Percentiles rank a stretch among this genome's conserved stretches.
Conservation (phyloP, 148 eudicot genomes). For the Chenopodium suecicum region DNA sequence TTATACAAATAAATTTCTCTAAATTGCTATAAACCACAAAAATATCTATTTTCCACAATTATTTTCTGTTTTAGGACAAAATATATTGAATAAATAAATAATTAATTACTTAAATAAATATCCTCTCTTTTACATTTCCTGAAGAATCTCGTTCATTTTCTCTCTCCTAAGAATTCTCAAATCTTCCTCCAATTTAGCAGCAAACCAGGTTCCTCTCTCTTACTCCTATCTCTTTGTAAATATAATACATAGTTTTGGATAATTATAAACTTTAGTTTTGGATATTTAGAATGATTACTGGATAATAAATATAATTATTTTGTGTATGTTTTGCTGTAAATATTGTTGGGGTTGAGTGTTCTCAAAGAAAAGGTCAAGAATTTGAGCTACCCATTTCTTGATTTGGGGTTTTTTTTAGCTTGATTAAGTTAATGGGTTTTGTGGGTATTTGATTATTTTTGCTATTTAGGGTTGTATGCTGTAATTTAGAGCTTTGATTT, state of each 20-base stretch:
- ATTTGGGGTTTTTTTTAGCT: slow-evolving; percentile 10
- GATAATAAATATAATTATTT: not conserved
- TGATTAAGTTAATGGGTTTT: slow-evolving; percentile 19
- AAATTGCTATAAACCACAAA: slow-evolving; percentile 35
- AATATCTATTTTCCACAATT: slow-evolving; percentile 10
- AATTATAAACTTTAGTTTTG: slow-evolving; percentile 1
- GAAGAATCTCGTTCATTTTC: slow-evolving; percentile 6
- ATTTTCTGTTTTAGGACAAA: slow-evolving; percentile 2
- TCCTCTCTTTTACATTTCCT: slow-evolving; percentile 20
- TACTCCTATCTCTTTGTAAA: slow-evolving; percentile 12
- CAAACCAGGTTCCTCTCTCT: slow-evolving; percentile 27
- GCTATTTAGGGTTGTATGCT: slow-evolving; percentile 15
- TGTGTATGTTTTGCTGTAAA: slow-evolving; percentile 7
- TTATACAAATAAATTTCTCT: not conserved
- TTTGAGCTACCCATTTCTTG: slow-evolving; percentile 19
- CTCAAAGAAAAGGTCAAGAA: slow-evolving; percentile 1
- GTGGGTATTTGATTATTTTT: slow-evolving; percentile 25
- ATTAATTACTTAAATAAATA: not conserved
- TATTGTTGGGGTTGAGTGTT: not conserved
- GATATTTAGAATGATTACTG: not conserved
- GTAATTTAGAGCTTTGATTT: slow-evolving; percentile 19
- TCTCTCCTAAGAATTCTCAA: slow-evolving; percentile 23
- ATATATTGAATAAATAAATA: not conserved
- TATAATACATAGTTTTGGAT: not conserved
- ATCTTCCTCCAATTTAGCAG: slow-evolving; percentile 20